Evolutionary conservation across 495 filamentous ascomycete genomes (phyloP).

Genomic region (Lepraria neglecta): DNA sequence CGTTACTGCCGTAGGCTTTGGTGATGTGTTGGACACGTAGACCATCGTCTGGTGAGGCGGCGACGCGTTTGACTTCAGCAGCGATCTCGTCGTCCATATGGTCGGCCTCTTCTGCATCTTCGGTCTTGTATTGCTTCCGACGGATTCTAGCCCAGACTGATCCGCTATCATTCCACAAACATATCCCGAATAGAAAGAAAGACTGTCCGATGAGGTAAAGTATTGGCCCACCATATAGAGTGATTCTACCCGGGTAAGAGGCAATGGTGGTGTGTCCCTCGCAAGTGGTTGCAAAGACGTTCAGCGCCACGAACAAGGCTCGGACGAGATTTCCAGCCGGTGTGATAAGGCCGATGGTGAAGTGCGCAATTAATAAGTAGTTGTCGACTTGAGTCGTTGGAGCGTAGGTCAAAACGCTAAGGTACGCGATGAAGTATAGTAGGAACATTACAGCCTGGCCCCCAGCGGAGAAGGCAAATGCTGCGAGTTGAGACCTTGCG

Average conservation of each 20-base stretch:
- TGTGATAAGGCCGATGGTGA: constrained; percentile 57
- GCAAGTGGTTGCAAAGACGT: constrained; percentile 70
- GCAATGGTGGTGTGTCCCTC: constrained; percentile 50
- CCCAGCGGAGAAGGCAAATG: constrained; percentile 69
- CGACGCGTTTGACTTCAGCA: constrained; percentile 44
- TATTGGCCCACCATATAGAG: constrained; percentile 72
- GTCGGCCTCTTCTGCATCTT: constrained; percentile 43
- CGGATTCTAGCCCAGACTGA: constrained; percentile 44
- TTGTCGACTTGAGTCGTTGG: constrained; percentile 39
- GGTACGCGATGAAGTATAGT: constrained; percentile 68
- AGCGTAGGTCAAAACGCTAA: constrained; percentile 61
- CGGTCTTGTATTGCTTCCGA: constrained; percentile 29
- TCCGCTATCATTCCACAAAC: constrained; percentile 68
- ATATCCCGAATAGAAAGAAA: constrained; percentile 55
- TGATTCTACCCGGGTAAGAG: constrained; percentile 62
- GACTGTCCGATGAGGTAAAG: constrained; percentile 67
- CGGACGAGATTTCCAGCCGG: constrained; percentile 64
- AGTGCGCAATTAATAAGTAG: constrained; percentile 49
- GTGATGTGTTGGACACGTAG: constrained; percentile 69
- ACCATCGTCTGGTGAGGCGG: constrained; percentile 49
- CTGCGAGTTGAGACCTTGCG: constrained; percentile 59
- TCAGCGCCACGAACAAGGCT: constrained; percentile 66
- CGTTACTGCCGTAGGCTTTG: constrained; percentile 62
- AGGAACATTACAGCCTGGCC: constrained; percentile 67
- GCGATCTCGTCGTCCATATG: constrained; percentile 42